Base-by-base conservation (phyloP, 768 basidiomycete genomes). In the Amanita thiersii region DNA sequence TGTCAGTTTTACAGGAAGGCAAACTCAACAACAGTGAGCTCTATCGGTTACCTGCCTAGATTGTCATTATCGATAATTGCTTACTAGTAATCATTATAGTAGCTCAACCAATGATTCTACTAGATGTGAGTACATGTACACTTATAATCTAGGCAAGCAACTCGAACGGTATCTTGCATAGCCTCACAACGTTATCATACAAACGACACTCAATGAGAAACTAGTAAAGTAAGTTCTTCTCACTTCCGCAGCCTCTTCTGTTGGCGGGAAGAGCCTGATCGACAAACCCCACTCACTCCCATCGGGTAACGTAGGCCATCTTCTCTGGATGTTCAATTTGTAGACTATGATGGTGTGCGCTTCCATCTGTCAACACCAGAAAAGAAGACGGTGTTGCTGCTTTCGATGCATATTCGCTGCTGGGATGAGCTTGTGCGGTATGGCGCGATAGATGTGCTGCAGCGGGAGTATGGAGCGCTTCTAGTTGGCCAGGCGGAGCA, bases 321-420 rank as follows among this genome's bases (percentile, higher is more conserved):
- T 4, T 80, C 86, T 21, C 70, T 97, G 46, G 96, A 99, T 66
- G 85, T 98, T 43, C 78, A 88, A 44, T 99, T 99, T 53, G 96
- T 98, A 40, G 96, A 99, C 65, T 99, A 91, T 52, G 96, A 99
- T 58, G 86, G 90, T 37, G 92, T 97, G 40, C 79, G 91, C 32
- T 99, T 97, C 65, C 93, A 86, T 60, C 64, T 98, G 35, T 87
- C 87, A 10, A 92, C 92, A 0, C 86, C 86, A 2, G 79, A 86
- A 17, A 79, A 83, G 57, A 89, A 94, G 69, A 82, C 85, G 0
- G 56, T 71, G 3, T 68, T 98, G 15, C 66, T 87, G 28, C 74
- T 99, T 15, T 98, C 94, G 21, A 98, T 99, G 91, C 82, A 83
- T 60, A 92, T 98, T 45, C 83, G 88, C 37, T 99, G 94, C 67